A percentile compares a stretch with the other conserved stretches of the same genome.
phyloP scores from a whole-genome alignment of 1,284 basidiomycete genomes.

The Schizopora paradoxa region DNA sequence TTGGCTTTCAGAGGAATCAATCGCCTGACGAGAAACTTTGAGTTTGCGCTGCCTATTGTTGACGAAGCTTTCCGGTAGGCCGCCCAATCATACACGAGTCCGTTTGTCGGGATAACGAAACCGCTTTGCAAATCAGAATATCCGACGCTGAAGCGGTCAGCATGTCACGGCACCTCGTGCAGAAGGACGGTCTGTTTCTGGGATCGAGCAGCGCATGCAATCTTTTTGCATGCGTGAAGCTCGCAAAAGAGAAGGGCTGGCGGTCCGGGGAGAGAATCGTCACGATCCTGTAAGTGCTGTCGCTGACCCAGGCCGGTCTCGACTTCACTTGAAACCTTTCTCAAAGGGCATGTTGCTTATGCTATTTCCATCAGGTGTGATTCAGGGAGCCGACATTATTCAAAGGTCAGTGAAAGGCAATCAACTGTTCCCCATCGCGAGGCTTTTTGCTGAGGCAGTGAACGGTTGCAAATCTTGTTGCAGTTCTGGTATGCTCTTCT shows the following conservation, averaged over 20 bases:
- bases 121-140: slow-evolving; percentile 44
- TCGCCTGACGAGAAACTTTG: slow-evolving; percentile 81
- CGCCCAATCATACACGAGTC: neutral
- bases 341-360: too few relatives aligned
- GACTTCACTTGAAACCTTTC: slow-evolving; percentile 92
- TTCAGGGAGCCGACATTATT: slow-evolving; percentile 81
- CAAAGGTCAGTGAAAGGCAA: slow-evolving; percentile 55
- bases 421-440: neutral
- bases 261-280: slow-evolving; percentile 61
- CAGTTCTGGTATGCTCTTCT: slow-evolving; percentile 15
- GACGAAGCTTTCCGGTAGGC: slow-evolving; percentile 82
- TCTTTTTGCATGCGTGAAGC: slow-evolving; percentile 81
- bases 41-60: slow-evolving; percentile 73
- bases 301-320: too few relatives aligned
- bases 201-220: slow-evolving; percentile 97
- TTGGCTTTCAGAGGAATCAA: slow-evolving; percentile 74
- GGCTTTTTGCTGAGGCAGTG: neutral
- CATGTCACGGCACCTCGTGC: slow-evolving; percentile 87
- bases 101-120: slow-evolving; percentile 9
- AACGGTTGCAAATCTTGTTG: neutral
- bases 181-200: slow-evolving; percentile 89
- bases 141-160: slow-evolving; percentile 87
- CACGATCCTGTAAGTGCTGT: slow-evolving; percentile 69
- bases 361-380: slow-evolving; percentile 88
- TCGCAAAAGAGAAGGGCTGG: slow-evolving; percentile 70